Conservation (phyloP, 192 early-diverging fungal genomes). For the Kappamyces sp. region DNA sequence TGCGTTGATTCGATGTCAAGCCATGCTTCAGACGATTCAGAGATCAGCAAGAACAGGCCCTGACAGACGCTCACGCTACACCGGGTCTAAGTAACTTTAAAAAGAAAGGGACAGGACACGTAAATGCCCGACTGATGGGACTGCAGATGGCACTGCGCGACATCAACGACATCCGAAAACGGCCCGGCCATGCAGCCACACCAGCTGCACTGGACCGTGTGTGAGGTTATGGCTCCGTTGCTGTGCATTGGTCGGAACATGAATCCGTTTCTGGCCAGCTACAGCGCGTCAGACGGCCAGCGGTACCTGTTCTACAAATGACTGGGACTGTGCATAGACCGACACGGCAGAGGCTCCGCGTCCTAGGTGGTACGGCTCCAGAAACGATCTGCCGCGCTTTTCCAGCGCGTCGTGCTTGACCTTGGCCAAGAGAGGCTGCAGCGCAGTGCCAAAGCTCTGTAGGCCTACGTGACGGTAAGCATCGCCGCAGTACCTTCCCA, state of each 20-base stretch:
- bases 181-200: conserved; percentile 5
- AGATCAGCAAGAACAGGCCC: not conserved
- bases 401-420: not conserved
- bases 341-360: conserved; percentile 4
- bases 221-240: not conserved
- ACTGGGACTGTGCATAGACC: conserved; percentile 2
- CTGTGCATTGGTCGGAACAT: not conserved
- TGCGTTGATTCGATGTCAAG: not conserved
- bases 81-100: conserved; percentile 6
- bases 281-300: not conserved
- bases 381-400: conserved; percentile 1
- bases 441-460: conserved; percentile 1
- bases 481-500: conserved; percentile 1
- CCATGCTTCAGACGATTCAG: not conserved
- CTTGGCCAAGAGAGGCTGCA: not conserved
- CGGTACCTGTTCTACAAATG: not conserved
- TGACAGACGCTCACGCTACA: not conserved
- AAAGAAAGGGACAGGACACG: conserved; percentile 4
- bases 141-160: conserved; percentile 5
- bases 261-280: conserved; percentile 14
- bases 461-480: not conserved
- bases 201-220: conserved; percentile 10
- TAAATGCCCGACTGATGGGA: not conserved
- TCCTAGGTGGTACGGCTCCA: not conserved
- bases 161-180: conserved; percentile 10